Conservation (phyloP, 2,329 filamentous ascomycete genomes). For the Albifimbria verrucaria region DNA sequence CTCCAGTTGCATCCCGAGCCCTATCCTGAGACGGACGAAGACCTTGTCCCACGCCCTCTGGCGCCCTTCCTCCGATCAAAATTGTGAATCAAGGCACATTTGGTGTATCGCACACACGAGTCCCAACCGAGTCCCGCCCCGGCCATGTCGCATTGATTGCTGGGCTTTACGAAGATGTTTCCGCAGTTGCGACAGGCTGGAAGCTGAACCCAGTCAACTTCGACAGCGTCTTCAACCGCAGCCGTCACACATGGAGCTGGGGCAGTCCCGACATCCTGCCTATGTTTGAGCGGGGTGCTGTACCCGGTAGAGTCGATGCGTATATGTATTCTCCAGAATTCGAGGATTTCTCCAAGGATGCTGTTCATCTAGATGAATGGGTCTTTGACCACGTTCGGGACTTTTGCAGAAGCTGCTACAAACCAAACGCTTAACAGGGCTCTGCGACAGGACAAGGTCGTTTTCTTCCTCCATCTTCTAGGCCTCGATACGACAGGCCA, state of each 20-base stretch:
- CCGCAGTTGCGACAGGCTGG: constrained; percentile 95
- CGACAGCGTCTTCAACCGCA: constrained; percentile 97
- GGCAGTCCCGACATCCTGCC: constrained; percentile 94
- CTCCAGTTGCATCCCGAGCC: constrained; percentile 93
- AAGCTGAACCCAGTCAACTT: constrained; percentile 98
- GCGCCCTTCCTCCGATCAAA: constrained; percentile 89
- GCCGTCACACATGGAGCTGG: constrained; percentile 98
- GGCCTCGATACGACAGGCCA: constrained; percentile 92
- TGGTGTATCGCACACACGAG: constrained; percentile 92
- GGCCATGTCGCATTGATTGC: constrained; percentile 97
- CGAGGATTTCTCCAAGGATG: constrained; percentile 87
- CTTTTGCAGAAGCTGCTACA: constrained; percentile 71
- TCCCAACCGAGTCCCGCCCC: constrained; percentile 93
- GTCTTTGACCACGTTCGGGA: constrained; percentile 93
- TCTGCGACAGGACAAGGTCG: constrained; percentile 77
- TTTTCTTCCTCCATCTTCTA: constrained; percentile 93
- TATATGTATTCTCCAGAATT: constrained; percentile 78
- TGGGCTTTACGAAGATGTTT: constrained; percentile 96
- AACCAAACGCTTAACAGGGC: constrained; percentile 72
- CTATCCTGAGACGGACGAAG: constrained; percentile 62
- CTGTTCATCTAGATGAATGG: constrained; percentile 81
- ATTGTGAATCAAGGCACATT: constrained; percentile 90
- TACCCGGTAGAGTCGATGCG: constrained; percentile 82
- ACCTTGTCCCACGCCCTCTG: constrained; percentile 72
- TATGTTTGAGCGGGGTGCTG: constrained; percentile 95